A percentile compares a stretch with the other conserved stretches of the same genome.
Evolutionary conservation across 1,139 yeast species (phyloP).

Genomic region (Candida labiduridarum): DNA sequence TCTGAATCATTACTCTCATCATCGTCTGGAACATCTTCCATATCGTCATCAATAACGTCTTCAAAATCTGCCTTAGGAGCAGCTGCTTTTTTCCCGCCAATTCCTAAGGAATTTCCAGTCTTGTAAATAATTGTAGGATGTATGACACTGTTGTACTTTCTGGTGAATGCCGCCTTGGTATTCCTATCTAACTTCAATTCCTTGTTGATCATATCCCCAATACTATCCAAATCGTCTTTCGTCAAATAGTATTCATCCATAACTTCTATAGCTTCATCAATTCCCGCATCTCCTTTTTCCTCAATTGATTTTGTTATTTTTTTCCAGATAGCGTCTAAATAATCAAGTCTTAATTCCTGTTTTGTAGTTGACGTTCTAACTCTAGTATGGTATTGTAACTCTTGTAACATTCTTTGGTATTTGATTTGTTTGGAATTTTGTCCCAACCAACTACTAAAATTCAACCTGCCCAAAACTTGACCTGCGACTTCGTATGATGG

Average conservation of each 20-base stretch:
- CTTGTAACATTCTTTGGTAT: slow-evolving; percentile 78
- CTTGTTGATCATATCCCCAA: slow-evolving; percentile 51
- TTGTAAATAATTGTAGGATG: slow-evolving; percentile 90
- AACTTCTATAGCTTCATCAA: slow-evolving; percentile 60
- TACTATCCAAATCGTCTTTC: slow-evolving; percentile 87
- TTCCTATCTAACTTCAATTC: slow-evolving; percentile 62
- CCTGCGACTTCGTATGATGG: slow-evolving; percentile 85
- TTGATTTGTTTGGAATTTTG: slow-evolving; percentile 86
- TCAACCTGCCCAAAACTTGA: slow-evolving; percentile 63
- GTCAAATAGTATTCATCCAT: slow-evolving; percentile 87
- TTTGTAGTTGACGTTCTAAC: slow-evolving; percentile 78
- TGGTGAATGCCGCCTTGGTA: slow-evolving; percentile 81
- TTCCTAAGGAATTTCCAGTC: slow-evolving; percentile 56
- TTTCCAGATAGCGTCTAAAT: slow-evolving; percentile 65
- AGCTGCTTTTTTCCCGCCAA: slow-evolving; percentile 33
- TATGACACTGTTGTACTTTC: slow-evolving; percentile 69
- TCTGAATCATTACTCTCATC: slow-evolving; percentile 31
- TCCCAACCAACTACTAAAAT: slow-evolving; percentile 88
- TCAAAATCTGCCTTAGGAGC: slow-evolving; percentile 51
- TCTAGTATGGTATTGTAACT: slow-evolving; percentile 84
- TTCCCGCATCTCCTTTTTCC: slow-evolving; percentile 61
- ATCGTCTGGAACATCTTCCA: slow-evolving; percentile 35
- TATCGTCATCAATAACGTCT: slow-evolving; percentile 67
- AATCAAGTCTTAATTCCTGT: slow-evolving; percentile 73
- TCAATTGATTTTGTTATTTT: slow-evolving; percentile 59